Evolutionary conservation across 306 rosid species (phyloP).

Genomic region (Purshia tridentata): DNA sequence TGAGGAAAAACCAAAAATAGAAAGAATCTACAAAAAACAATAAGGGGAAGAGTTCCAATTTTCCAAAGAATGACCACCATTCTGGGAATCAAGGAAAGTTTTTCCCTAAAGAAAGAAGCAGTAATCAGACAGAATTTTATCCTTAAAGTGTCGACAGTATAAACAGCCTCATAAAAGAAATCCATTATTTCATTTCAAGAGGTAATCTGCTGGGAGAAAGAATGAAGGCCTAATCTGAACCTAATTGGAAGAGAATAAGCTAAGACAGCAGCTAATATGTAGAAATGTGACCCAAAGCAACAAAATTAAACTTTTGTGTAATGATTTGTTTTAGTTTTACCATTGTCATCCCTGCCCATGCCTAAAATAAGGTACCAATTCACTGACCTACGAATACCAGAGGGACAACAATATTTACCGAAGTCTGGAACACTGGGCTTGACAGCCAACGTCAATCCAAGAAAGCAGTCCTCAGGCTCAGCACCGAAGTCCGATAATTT

Average conservation of each 20-base stretch:
- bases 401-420: constrained; percentile 41
- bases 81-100: not conserved
- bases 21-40: not conserved
- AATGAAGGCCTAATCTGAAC: not conserved
- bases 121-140: not conserved
- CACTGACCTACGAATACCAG: not conserved
- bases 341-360: not conserved
- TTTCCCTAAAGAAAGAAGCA: not conserved
- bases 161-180: not conserved
- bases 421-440: constrained; percentile 73
- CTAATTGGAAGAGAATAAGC: not conserved
- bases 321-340: not conserved
- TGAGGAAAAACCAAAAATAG: not conserved
- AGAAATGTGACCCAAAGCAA: not conserved
- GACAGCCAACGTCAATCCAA: constrained; percentile 82
- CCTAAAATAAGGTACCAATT: not conserved
- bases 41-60: not conserved
- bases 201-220: not conserved
- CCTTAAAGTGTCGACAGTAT: not conserved
- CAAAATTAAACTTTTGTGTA: not conserved
- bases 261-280: not conserved
- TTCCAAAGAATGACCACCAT: not conserved
- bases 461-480: constrained; percentile 86
- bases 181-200: not conserved
- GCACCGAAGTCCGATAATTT: constrained; percentile 77